These are phyloP conservation scores for Lagerstroemia speciosa DNA, from an alignment of 345 rosid genomes.

Conservation along the genomic window DNA sequence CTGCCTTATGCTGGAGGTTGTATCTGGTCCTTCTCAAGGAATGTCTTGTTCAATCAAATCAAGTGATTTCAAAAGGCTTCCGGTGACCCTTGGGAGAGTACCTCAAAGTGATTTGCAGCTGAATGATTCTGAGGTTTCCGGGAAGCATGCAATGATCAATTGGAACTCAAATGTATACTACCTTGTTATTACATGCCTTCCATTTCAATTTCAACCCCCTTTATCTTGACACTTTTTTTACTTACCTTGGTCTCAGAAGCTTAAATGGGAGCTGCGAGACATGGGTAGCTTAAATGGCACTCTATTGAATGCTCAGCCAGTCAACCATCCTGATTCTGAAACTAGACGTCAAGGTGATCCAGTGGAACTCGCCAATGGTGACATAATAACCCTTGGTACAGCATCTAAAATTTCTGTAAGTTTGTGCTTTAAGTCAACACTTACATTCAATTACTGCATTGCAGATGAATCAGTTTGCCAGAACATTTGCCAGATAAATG, in stretches of 20 bases:
- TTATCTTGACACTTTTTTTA: neutral
- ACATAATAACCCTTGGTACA: conserved; percentile 79
- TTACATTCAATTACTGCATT: conserved; percentile 1
- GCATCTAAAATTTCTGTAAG: conserved; percentile 68
- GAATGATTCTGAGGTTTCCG: conserved; percentile 89
- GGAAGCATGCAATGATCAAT: conserved; percentile 88
- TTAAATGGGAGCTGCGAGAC: conserved; percentile 91
- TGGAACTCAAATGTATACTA: conserved; percentile 72
- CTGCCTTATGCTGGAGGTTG: conserved; percentile 77
- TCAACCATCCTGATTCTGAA: conserved; percentile 56
- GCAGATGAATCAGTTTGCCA: neutral
- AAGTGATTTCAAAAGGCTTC: conserved; percentile 55
- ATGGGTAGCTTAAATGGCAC: conserved; percentile 98
- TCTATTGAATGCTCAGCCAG: conserved; percentile 54
- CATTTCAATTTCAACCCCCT: conserved; percentile 6
- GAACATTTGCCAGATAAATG: neutral
- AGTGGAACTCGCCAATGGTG: conserved; percentile 65
- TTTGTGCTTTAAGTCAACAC: conserved; percentile 6
- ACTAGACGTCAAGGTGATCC: conserved; percentile 76
- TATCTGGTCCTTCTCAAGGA: conserved; percentile 81
- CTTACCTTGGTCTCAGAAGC: conserved; percentile 43
- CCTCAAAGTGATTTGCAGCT: conserved; percentile 60
- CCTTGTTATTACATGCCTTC: conserved; percentile 6
- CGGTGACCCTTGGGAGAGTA: conserved; percentile 82
- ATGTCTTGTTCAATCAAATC: conserved; percentile 45